phyloP scores from a whole-genome alignment of 495 filamentous ascomycete genomes.

The Aspergillus cristatus region DNA sequence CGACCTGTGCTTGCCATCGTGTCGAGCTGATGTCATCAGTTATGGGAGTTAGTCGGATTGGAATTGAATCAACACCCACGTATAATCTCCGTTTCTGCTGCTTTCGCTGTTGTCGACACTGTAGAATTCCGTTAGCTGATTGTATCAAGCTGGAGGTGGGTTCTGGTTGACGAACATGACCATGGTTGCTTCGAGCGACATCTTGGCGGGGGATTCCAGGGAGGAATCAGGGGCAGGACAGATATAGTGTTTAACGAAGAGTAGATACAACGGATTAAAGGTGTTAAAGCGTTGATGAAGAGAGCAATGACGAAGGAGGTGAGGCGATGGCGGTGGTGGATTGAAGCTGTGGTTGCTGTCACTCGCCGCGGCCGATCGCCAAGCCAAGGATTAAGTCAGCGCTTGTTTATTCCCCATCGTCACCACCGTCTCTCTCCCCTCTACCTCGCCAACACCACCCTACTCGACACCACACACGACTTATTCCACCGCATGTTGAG shows the following conservation, averaged over 20 bases:
- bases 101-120: constrained; percentile 97
- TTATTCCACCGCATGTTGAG: neutral
- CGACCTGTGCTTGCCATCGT: constrained; percentile 88
- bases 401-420: constrained; percentile 17
- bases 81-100: constrained; percentile 93
- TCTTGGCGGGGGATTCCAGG: constrained; percentile 38
- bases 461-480: neutral
- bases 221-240: neutral
- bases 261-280: too few relatives aligned
- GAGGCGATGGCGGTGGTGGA: constrained; percentile 3
- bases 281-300: too few relatives aligned
- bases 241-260: constrained; percentile 1
- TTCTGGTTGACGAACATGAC: constrained; percentile 49
- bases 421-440: constrained; percentile 8
- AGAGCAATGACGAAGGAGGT: constrained; percentile 1
- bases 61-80: constrained; percentile 19
- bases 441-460: constrained; percentile 2
- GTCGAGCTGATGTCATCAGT: constrained; percentile 53
- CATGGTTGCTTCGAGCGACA: constrained; percentile 68
- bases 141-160: constrained; percentile 8
- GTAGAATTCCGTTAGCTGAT: constrained; percentile 17
- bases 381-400: constrained; percentile 20
- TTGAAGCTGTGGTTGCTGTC: constrained; percentile 10
- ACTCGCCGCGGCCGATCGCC: constrained; percentile 4
- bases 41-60: neutral